Conservation (phyloP, 345 rosid genomes). For the Eucalyptus erythrocorys region DNA sequence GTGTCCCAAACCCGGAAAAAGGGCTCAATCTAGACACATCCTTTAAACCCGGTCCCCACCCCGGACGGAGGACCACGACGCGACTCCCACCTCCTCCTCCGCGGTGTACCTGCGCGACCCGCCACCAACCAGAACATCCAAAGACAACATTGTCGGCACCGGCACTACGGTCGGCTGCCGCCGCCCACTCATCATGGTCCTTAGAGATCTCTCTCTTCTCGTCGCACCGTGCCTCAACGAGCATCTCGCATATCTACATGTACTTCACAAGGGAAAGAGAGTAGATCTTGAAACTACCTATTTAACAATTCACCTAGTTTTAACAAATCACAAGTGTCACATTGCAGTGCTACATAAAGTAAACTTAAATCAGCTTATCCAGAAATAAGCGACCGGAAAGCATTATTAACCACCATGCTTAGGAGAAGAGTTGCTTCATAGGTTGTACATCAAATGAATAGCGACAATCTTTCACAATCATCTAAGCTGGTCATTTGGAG, state of each 20-base stretch:
- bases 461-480: not conserved
- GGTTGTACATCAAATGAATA: not conserved
- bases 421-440: not conserved
- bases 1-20: not conserved
- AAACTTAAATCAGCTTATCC: not conserved
- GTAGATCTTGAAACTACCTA: not conserved
- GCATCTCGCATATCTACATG: not conserved
- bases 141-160: not conserved
- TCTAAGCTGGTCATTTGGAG: not conserved
- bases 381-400: not conserved
- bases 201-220: not conserved
- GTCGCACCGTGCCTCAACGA: not conserved
- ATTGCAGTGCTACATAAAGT: not conserved
- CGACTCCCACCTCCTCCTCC: not conserved
- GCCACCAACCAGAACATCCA: not conserved
- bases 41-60: not conserved
- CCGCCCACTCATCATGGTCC: not conserved
- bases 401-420: not conserved
- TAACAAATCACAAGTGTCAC: not conserved
- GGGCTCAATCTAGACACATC: not conserved
- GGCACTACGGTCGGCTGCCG: rapidly evolving
- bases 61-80: not conserved
- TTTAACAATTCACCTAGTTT: not conserved
- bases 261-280: not conserved
- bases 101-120: not conserved